Conservation (phyloP, 345 rosid genomes). For the Hevea brasiliensis region DNA sequence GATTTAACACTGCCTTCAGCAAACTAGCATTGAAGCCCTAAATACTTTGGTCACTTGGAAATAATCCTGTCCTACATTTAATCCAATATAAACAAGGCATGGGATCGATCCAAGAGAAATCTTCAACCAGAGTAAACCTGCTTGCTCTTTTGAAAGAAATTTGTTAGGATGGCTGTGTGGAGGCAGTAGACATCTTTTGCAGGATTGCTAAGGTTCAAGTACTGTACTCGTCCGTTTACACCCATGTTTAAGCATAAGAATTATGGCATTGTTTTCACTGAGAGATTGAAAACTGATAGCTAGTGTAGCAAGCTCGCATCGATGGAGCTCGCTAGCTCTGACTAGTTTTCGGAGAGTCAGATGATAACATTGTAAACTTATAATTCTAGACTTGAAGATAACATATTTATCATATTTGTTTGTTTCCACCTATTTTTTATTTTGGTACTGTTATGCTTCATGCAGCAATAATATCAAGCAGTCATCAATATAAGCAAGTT, state of each 20-base stretch:
- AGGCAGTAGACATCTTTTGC: neutral
- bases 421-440: too few species aligned
- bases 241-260: neutral
- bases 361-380: too few species aligned
- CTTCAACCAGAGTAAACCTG: neutral
- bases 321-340: too few species aligned
- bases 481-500: neutral
- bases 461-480: too few species aligned
- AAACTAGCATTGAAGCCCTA: slow-evolving; percentile 63
- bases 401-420: too few species aligned
- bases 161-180: too few species aligned
- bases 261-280: neutral
- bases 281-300: too few species aligned
- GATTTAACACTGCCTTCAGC: slow-evolving; percentile 37
- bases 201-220: neutral
- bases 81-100: neutral
- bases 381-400: too few species aligned
- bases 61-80: neutral
- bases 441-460: too few species aligned
- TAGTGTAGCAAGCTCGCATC: too few species aligned
- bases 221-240: neutral
- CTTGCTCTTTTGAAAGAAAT: neutral
- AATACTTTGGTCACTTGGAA: slow-evolving; percentile 19
- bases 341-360: too few species aligned
- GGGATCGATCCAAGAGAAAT: neutral